Evolutionary conservation across 805 yeast species (phyloP), one percentile per base, ranked within the genome.

Genomic region (Candida gorgasii): DNA sequence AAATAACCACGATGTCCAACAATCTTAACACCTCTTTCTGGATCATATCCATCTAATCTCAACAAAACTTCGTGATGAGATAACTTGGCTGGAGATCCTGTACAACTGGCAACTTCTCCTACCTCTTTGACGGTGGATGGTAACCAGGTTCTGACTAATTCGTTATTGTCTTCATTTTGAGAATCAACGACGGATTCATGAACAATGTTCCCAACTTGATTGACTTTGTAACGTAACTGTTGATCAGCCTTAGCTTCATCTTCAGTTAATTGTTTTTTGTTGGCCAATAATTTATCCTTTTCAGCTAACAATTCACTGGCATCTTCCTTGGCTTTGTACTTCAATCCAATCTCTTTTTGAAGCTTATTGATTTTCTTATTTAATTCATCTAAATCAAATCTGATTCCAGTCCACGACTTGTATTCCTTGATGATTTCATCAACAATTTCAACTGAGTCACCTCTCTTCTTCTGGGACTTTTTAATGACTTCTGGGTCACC

Each of bases 1-100:
- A 93, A 93, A 73, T 89, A 93, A 52, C 99, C 99, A 74, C 99
- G 88, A 78, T 93, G 99, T 54, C 99, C 99, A 46, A 92, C 90
- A 54, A 93, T 84, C 72, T 89, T 88, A 48, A 89, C 96, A 67
- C 99, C 99, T 74, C 99, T 86, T 72, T 93, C 98, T 53, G 97
- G 97, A 64, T 93, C 99, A 66, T 90, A 93, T 52, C 99, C 99
- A 62, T 93, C 97, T 54, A 93, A 76, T 72, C 97, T 84, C 56
- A 95, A 77, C 53, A 93, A 75, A 42, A 93, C 84, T 74, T 93
- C 99, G 63, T 93, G 98, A 65, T 93, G 99, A 23, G 98, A 90
- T 62, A 92, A 78, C 24, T 69, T 69, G 45, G 95, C 95, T 50
- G 82, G 81, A 38, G 76, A 73, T 48, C 86, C 86, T 40, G 95